Evolutionary conservation across 2,329 filamentous ascomycete genomes (phyloP).

Genomic region (Aspergillus sergii): DNA sequence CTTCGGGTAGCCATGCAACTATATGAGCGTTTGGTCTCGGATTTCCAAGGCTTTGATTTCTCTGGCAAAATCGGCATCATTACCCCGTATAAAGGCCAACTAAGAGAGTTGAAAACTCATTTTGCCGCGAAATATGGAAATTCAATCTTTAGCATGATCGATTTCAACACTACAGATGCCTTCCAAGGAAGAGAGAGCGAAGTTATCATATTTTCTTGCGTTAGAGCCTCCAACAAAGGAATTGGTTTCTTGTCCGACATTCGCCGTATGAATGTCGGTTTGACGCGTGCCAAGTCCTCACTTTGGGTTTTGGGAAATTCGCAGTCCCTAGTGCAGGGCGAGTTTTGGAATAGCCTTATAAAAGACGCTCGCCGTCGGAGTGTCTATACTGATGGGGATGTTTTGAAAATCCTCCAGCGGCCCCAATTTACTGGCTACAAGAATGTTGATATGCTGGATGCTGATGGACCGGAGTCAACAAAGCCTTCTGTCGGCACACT

Average conservation of each 20-base stretch:
- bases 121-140: slow-evolving; percentile 76
- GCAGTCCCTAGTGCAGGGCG: slow-evolving; percentile 77
- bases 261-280: slow-evolving; percentile 97
- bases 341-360: slow-evolving; percentile 88
- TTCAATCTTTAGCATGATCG: slow-evolving; percentile 73
- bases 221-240: slow-evolving; percentile 86
- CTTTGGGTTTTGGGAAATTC: slow-evolving; percentile 97
- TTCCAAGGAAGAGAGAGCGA: slow-evolving; percentile 97
- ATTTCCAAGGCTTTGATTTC: slow-evolving; percentile 71
- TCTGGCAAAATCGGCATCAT: slow-evolving; percentile 91
- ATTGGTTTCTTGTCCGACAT: slow-evolving; percentile 99
- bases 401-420: slow-evolving; percentile 57
- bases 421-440: slow-evolving; percentile 53
- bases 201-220: slow-evolving; percentile 98
- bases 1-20: slow-evolving; percentile 83
- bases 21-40: slow-evolving; percentile 75
- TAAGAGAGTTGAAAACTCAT: slow-evolving; percentile 74
- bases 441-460: slow-evolving; percentile 48
- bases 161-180: slow-evolving; percentile 98
- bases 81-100: slow-evolving; percentile 94
- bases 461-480: slow-evolving; percentile 18
- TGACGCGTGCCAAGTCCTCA: slow-evolving; percentile 94
- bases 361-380: slow-evolving; percentile 75
- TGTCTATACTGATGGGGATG: slow-evolving; percentile 72
- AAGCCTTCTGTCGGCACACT: slow-evolving; percentile 22